Evolutionary conservation across 1,284 basidiomycete species (phyloP), one percentile per base, ranked within the genome.

Genomic region (Trichosporon coremiiforme): DNA sequence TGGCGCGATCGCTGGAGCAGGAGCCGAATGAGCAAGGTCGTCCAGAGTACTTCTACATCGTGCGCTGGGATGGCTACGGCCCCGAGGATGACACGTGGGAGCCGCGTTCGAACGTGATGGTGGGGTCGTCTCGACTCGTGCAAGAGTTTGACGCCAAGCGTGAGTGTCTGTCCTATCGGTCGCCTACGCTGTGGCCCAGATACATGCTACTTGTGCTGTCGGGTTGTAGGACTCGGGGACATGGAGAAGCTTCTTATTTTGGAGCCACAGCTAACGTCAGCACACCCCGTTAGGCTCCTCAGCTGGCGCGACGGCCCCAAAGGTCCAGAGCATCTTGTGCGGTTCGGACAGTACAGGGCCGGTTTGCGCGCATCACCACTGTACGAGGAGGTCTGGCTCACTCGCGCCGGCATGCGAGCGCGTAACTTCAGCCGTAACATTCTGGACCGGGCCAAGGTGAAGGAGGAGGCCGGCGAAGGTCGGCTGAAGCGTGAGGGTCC

Each of bases 71-170:
- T 63, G 89, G 89, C 0, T 91, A 90, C 75, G 74, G 84, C 0
- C 85, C 86, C 1, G 79, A 83, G 0, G 86, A 89, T 53, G 87
- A 87, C 47, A 89, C 89, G 22, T 91, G 90, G 90, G 89, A 90
- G 76, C 85, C 85, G 22, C 85, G 85, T 72, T 74, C 74, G 2
- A 82, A 80, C 25, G 80, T 90, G 25, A 65, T 84, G 68, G 63
- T 73, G 5, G 88, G 89, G 75, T 87, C 87, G 2, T 84, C 85
- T 0, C 65, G 66, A 4, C 77, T 83, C 7, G 77, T 88, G 8
- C 68, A 81, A 35, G 85, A 84, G 25, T 88, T 78, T 57, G 75
- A 79, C 33, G 20, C 50, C 0, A 60, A 62, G 45, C 69, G 78
- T 77, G 66, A 65, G 76, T 73, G 13, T 33, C 22, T 10, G 35